Evolutionary conservation across 2,329 filamentous ascomycete species (phyloP).

Genomic region (Phialophora chinensis): DNA sequence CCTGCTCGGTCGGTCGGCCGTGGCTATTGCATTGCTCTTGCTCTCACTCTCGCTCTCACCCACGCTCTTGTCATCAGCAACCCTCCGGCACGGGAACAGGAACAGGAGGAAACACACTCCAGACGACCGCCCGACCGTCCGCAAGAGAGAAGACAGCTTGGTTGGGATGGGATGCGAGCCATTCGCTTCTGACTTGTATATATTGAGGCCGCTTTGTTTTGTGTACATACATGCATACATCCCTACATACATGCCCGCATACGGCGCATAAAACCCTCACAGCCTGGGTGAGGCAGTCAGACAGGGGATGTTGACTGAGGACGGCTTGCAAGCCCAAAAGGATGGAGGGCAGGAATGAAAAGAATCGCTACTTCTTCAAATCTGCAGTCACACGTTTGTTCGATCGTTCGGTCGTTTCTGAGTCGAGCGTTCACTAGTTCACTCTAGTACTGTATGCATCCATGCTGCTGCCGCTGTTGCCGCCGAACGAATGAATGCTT

Average conservation of each 20-base stretch:
- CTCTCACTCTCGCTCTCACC: background rate
- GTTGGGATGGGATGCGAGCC: background rate
- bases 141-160: background rate
- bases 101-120: background rate
- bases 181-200: constrained; percentile 6
- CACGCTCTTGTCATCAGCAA: background rate
- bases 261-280: background rate
- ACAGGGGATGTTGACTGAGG: background rate
- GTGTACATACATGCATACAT: constrained; percentile 1
- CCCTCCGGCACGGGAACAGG: background rate
- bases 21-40: background rate
- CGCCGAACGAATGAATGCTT: too few species aligned
- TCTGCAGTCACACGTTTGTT: background rate
- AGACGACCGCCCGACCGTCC: background rate
- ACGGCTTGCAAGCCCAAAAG: background rate
- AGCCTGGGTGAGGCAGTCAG: background rate
- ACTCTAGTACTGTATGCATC: too few species aligned
- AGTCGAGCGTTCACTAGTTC: too few species aligned
- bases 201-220: background rate
- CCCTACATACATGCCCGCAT: background rate
- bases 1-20: background rate
- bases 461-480: too few species aligned
- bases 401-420: too few species aligned
- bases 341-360: background rate
- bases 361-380: background rate